phyloP scores from a whole-genome alignment of 2,329 filamentous ascomycete genomes.

The Phaeosphaeria sp. region DNA sequence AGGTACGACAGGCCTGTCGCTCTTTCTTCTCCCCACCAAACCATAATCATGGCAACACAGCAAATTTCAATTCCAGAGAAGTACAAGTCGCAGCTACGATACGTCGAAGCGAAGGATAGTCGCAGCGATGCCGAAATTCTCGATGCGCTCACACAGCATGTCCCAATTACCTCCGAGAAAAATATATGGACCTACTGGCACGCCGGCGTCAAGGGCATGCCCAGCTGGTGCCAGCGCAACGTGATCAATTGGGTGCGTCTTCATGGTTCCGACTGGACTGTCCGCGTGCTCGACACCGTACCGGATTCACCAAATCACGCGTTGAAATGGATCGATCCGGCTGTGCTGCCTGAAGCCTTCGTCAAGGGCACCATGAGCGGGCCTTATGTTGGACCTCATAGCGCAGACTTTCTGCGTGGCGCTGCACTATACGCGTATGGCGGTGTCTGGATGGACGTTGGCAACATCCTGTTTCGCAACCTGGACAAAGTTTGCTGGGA shows the following conservation, averaged over 20 bases:
- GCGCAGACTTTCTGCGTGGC: constrained; percentile 57
- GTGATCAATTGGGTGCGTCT: constrained; percentile 52
- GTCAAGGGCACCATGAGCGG: constrained; percentile 55
- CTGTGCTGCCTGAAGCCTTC: constrained; percentile 48
- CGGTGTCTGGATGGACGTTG: constrained; percentile 53
- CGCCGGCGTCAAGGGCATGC: constrained; percentile 44
- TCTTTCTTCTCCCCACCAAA: neutral
- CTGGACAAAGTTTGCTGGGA: constrained; percentile 52
- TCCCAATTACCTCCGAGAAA: constrained; percentile 47
- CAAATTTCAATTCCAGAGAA: constrained; percentile 17
- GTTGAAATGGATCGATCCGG: constrained; percentile 45
- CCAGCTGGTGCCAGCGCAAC: constrained; percentile 50
- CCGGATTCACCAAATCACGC: constrained; percentile 49
- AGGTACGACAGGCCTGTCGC: neutral
- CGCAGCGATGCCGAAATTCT: constrained; percentile 30
- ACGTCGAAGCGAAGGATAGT: constrained; percentile 21
- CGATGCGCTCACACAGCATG: constrained; percentile 14
- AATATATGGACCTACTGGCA: constrained; percentile 55
- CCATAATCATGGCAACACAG: constrained; percentile 4
- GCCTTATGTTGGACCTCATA: constrained; percentile 53
- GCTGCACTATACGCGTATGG: constrained; percentile 50
- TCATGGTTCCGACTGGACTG: constrained; percentile 49
- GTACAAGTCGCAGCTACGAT: constrained; percentile 19
- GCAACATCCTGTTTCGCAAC: constrained; percentile 46
- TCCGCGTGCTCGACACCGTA: constrained; percentile 51